phyloP scores from a whole-genome alignment of 129 eudicot genomes.

The Flaveria sonorensis region DNA sequence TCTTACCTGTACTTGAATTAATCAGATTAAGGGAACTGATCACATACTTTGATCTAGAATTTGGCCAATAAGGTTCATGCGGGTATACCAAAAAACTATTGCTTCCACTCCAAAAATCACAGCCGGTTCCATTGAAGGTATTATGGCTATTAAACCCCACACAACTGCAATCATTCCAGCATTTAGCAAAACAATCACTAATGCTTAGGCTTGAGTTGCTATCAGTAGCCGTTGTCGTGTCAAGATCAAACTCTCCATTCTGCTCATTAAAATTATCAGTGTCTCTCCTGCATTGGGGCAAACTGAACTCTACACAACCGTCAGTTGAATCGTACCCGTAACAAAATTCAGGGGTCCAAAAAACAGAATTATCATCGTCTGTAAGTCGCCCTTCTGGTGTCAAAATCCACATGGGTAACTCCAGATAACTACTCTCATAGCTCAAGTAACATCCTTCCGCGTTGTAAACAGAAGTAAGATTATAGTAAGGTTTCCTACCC shows the following conservation, averaged over 20 bases:
- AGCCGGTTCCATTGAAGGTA: conserved; percentile 26
- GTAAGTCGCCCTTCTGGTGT: conserved; percentile 21
- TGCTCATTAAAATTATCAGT: background rate
- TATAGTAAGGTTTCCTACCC: conserved; percentile 1
- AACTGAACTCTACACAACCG: conserved; percentile 27
- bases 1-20: conserved; percentile 9
- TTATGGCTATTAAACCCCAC: conserved; percentile 24
- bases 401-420: conserved; percentile 4
- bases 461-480: conserved; percentile 16
- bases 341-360: conserved; percentile 26
- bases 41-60: conserved; percentile 16
- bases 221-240: background rate
- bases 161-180: conserved; percentile 57
- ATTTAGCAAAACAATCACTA: conserved; percentile 48
- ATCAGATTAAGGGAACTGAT: conserved; percentile 22
- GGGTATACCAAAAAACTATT: background rate
- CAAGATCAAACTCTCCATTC: conserved; percentile 15
- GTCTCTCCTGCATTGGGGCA: conserved; percentile 21
- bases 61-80: conserved; percentile 8
- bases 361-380: background rate
- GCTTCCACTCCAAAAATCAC: conserved; percentile 27
- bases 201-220: conserved; percentile 31
- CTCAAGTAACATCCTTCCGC: conserved; percentile 12
- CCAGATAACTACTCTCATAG: background rate
- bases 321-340: conserved; percentile 22